These are phyloP conservation scores for Yarrowia porcina DNA, from an alignment of 805 yeast genomes.

Conservation along the genomic window DNA sequence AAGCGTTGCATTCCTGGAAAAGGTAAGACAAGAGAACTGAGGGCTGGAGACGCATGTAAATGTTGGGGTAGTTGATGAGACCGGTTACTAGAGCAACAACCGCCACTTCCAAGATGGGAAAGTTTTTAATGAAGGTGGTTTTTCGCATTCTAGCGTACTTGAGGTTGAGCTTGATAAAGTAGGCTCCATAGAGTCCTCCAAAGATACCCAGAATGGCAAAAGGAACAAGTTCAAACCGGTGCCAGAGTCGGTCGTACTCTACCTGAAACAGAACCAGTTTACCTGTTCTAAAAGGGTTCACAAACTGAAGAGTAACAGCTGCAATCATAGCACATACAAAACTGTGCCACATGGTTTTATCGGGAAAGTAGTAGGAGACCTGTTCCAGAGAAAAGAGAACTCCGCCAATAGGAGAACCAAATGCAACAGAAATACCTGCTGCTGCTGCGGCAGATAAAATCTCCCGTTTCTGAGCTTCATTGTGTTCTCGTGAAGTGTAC, in stretches of 20 bases:
- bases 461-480: slow-evolving; percentile 63
- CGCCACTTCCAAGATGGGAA: slow-evolving; percentile 48
- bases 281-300: slow-evolving; percentile 51
- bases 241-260: slow-evolving; percentile 68
- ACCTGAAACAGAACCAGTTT: slow-evolving; percentile 62
- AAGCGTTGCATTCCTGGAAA: slow-evolving; percentile 61
- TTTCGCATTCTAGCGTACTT: slow-evolving; percentile 40
- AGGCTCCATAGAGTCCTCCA: slow-evolving; percentile 66
- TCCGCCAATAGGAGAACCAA: slow-evolving; percentile 86
- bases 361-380: slow-evolving; percentile 59
- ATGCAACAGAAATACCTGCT: slow-evolving; percentile 80
- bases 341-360: slow-evolving; percentile 74
- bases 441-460: slow-evolving; percentile 72
- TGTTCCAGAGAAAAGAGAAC: slow-evolving; percentile 74
- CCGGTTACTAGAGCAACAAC: slow-evolving; percentile 51
- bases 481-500: slow-evolving; percentile 38
- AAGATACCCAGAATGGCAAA: slow-evolving; percentile 65
- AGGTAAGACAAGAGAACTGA: slow-evolving; percentile 56
- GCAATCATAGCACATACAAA: slow-evolving; percentile 77
- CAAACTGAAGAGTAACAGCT: slow-evolving; percentile 53
- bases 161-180: slow-evolving; percentile 50
- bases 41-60: slow-evolving; percentile 53
- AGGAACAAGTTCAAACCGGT: slow-evolving; percentile 65
- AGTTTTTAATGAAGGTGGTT: slow-evolving; percentile 23
- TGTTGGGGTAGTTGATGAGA: slow-evolving; percentile 53